Evolutionary conservation across 2,329 filamentous ascomycete species (phyloP).

Genomic region (Chalaropsis ovoidea): DNA sequence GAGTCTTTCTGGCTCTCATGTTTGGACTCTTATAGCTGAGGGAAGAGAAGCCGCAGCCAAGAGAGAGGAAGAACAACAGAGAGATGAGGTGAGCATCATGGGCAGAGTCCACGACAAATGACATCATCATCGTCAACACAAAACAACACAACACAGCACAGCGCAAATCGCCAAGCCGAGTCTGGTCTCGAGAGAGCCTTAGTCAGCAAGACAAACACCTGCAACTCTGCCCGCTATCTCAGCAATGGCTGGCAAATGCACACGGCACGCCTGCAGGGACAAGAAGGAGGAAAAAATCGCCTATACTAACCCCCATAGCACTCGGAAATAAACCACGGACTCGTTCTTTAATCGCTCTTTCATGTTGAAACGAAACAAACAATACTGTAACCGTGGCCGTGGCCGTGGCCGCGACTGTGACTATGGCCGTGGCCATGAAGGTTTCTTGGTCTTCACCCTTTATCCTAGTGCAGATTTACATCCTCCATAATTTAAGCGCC

Average conservation of each 20-base stretch:
- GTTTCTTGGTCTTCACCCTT: neutral
- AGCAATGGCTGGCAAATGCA: neutral
- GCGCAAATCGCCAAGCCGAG: neutral
- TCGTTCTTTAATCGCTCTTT: neutral
- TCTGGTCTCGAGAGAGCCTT: neutral
- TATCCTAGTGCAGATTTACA: neutral
- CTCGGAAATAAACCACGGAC: conserved; percentile 5
- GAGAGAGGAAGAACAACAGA: neutral
- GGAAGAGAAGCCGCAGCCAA: neutral
- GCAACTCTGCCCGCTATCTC: too few species aligned
- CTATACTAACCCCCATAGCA: neutral
- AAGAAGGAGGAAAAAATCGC: neutral
- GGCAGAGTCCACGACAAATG: neutral
- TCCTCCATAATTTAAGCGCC: neutral
- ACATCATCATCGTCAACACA: neutral
- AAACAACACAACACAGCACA: neutral
- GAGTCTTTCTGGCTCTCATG: neutral
- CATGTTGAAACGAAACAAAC: conserved; percentile 6
- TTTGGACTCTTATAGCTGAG: neutral
- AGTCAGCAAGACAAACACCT: too few species aligned
- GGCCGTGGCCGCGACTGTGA: neutral
- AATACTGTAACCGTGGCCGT: neutral
- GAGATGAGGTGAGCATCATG: neutral
- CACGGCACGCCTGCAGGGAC: neutral
- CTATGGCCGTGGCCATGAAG: neutral